Base-by-base conservation (phyloP, 78 protist species). In the Dictyostelium purpureum region DNA sequence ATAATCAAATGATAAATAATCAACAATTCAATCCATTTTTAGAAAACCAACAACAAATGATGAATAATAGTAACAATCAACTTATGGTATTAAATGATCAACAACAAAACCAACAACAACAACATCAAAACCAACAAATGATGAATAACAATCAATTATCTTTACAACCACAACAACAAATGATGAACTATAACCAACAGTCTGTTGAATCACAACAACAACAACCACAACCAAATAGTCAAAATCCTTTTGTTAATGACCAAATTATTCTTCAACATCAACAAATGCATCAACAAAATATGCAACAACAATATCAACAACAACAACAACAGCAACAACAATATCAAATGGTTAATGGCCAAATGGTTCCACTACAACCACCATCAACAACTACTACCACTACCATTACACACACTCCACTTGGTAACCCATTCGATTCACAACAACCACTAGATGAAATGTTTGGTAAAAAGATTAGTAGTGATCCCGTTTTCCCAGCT, bases 401-500 rank as follows among this genome's bases (percentile, higher is more conserved):
- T 2, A 75, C 61, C n/a, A 75, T 51, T 75, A 51, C n/a, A 31
- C 54, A 47, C 35, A 31, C 42, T 21, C 81, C 42, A 35, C 28
- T 75, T 14, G 75, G 75, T 38, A 71, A 71, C 16, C 79, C 79
- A 71, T 75, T 63, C 6, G 71, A 47, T 37, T 61, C 42, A 67
- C 77, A 47, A 31, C 56, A 37, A 51, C 77, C 66, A 21, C 54
- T 43, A 12, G 69, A 63, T 63, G 76, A 78, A 78, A 63, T 78
- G 38, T 63, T 78, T 61, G 88, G 88, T 63, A 16, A 26, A 42
- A 59, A 79, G 14, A 14, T 51, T 4, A 33, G 33, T 45, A 37
- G 70, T 38, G 92, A 73, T 14, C 83, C 92, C 26, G 70, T 85
- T 1, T 85, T 85, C 76, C 92, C 92, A 26, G 59, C 40, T 11